Base-by-base conservation (phyloP, 495 filamentous ascomycete genomes). In the Cenococcum geophilum region DNA sequence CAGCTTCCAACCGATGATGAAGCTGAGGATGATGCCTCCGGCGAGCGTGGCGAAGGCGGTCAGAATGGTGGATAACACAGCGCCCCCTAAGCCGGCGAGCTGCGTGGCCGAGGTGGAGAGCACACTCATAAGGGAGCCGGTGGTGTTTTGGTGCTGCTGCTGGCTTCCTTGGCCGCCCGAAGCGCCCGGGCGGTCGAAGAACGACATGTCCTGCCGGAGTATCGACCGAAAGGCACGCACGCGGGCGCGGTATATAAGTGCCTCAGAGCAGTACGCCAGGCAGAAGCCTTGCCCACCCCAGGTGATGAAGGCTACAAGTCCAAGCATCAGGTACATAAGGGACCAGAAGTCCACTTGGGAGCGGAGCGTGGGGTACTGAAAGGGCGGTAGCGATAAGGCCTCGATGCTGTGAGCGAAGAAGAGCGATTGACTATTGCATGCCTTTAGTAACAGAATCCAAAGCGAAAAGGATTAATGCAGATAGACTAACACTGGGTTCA, bases 281-380 rank as follows among this genome's bases (percentile, higher is more conserved):
- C 82, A 78, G 22, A 89, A 60, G 40, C 90, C 92, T 65, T 92
- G 87, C 35, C 68, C 69, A 35, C 79, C 75, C 64, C 87, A 88
- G 1, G 83, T 80, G 54, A 92, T 69, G 62, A 96, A 84, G 68
- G 87, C 83, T 25, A 85, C 80, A 48, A 95, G 71, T 16, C 88
- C 93, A 18, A 96, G 82, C 82, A 97, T 91, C 22, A 97, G 80
- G 71, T 92, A 98, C 91, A 98, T 96, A 59, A 85, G 72, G 42
- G 82, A 84, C 92, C 93, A 98, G 73, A 97, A 97, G 63, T 93
- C 83, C 5, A 65, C 36, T 8, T 34, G 48, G 14, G 60, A 58
- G 48, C 86, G 79, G 40, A 93, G 72, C 4, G 54, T 52, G 12
- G 61, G 61, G n/a, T 60, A 61, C 9, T 32, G 6, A 0, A 6